A percentile compares a stretch with the other conserved stretches of the same genome.
Conservation (phyloP, 1,139 yeast genomes). For the Saccharomycopsis hybrid region DNA sequence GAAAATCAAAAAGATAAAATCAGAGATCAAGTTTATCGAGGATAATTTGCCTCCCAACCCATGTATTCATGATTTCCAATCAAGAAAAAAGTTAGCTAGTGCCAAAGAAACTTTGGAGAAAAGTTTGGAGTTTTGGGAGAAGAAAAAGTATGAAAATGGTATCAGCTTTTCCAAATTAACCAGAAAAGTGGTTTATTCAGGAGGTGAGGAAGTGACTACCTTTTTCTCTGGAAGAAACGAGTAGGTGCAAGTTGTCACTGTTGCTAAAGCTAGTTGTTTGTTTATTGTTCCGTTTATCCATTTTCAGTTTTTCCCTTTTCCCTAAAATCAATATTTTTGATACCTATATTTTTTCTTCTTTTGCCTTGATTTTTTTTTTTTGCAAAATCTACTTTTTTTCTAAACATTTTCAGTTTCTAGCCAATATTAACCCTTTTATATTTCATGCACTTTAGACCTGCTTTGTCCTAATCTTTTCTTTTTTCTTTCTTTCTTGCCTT, state of each 20-base stretch:
- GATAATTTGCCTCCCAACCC: constrained; percentile 22
- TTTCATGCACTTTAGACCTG: no score
- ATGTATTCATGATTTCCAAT: constrained; percentile 21
- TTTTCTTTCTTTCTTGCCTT: no score
- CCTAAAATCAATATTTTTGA: no score
- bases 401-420: no score
- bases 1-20: constrained; percentile 20
- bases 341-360: no score
- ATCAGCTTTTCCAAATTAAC: constrained; percentile 19
- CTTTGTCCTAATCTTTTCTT: no score
- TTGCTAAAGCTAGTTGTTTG: no score
- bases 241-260: background rate
- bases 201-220: constrained; percentile 22
- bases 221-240: constrained; percentile 22
- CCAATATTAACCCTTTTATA: no score
- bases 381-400: no score
- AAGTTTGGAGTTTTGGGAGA: constrained; percentile 22
- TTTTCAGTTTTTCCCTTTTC: no score
- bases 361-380: no score
- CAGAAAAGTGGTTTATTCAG: constrained; percentile 21
- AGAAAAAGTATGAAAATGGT: constrained; percentile 22
- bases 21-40: constrained; percentile 20
- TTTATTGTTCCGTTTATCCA: no score
- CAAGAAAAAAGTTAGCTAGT: constrained; percentile 18
- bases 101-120: constrained; percentile 20